Conservation (phyloP, 208 protist species). For the Leishmania guyanensis region DNA sequence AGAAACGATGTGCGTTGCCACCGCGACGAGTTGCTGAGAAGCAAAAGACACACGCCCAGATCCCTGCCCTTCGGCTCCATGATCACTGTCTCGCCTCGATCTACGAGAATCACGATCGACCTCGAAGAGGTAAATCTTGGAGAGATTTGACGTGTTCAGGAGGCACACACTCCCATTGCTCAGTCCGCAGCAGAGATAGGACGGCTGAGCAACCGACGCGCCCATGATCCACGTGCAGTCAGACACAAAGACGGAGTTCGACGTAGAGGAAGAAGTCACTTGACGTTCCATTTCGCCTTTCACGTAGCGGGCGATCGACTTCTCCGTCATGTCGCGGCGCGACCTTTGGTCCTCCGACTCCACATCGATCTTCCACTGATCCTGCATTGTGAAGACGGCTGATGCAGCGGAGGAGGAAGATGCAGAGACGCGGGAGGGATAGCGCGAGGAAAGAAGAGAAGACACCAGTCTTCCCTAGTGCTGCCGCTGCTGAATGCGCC, state of each 20-base stretch:
- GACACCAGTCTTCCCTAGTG: not conserved
- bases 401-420: not conserved
- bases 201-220: conserved; percentile 23
- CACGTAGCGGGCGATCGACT: conserved; percentile 47
- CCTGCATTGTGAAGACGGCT: conserved; percentile 8
- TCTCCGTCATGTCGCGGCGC: conserved; percentile 53
- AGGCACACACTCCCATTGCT: conserved; percentile 67
- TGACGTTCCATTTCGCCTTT: conserved; percentile 48
- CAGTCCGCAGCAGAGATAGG: conserved; percentile 65
- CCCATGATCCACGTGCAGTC: conserved; percentile 57
- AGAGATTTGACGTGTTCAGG: conserved; percentile 65
- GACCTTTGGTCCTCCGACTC: conserved; percentile 53
- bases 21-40: conserved; percentile 25
- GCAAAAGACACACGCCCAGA: not conserved
- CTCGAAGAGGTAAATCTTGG: conserved; percentile 74
- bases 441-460: not conserved
- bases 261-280: conserved; percentile 59
- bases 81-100: conserved; percentile 11
- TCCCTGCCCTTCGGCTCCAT: conserved; percentile 6
- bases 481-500: not conserved
- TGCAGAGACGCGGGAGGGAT: not conserved
- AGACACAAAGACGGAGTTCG: conserved; percentile 46
- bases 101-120: conserved; percentile 22
- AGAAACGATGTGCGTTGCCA: conserved; percentile 19
- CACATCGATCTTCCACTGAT: conserved; percentile 34